Evolutionary conservation across 768 basidiomycete species (phyloP).

Genomic region (Tylopilus balloui): DNA sequence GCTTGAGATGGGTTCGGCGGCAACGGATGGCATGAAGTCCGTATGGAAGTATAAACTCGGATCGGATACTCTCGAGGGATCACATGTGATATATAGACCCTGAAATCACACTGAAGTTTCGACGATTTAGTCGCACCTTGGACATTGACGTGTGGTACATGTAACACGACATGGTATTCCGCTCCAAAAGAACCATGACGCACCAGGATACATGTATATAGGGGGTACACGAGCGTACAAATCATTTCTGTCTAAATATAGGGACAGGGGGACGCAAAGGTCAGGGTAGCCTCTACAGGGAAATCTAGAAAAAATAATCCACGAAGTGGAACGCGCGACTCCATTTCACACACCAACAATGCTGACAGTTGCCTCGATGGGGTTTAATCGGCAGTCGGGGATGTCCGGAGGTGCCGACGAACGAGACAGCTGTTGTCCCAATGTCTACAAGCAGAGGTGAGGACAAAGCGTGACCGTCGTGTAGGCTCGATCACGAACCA

Average conservation of each 20-base stretch:
- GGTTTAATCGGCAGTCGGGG: slow-evolving; percentile 43
- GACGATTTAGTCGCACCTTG: background rate
- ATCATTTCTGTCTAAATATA: slow-evolving; percentile 5
- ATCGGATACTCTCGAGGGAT: background rate
- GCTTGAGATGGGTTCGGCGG: background rate
- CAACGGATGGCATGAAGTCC: background rate
- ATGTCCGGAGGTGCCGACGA: slow-evolving; percentile 37
- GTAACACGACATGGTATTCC: background rate
- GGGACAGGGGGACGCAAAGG: background rate
- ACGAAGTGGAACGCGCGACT: background rate
- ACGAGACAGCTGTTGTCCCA: slow-evolving; percentile 38
- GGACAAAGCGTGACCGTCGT: background rate
- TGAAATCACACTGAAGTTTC: background rate
- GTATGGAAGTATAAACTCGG: background rate
- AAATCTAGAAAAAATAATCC: background rate
- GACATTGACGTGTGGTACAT: background rate
- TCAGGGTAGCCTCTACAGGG: background rate
- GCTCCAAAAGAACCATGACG: background rate
- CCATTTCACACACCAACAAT: slow-evolving; percentile 30
- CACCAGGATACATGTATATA: background rate
- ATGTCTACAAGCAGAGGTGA: slow-evolving; percentile 29
- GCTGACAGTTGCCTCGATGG: slow-evolving; percentile 40
- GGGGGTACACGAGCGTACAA: background rate
- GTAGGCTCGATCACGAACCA: slow-evolving; percentile 33
- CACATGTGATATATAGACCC: background rate